Evolutionary conservation across 163 green algal species (phyloP), one percentile per base, ranked within the genome.

Genomic region (Scenedesmus sp.): DNA sequence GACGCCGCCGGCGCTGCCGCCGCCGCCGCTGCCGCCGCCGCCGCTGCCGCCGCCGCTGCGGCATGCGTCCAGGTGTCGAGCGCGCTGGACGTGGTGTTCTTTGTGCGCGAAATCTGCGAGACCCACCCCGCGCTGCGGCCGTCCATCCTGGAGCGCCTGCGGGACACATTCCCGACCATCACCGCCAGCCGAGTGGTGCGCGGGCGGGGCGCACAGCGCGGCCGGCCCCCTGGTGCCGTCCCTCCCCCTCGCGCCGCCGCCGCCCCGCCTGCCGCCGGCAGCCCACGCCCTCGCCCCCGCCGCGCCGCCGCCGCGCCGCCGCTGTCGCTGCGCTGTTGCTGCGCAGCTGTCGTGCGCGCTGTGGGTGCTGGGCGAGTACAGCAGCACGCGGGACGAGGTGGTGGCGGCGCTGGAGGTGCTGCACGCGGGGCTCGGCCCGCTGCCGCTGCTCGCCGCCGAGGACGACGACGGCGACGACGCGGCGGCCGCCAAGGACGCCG

Each of bases 351-450:
- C 42, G 44, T 80, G 91, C 70, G 91, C 90, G 17, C 88, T 99
- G 58, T 99, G 97, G 97, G 97, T 99, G 70, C 89, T 98, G 34
- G 91, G 74, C 3, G 97, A 99, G 88, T 99, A 97, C 89, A 96
- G 87, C 77, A 73, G 75, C 34, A 87, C 51, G 4, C 47, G 69
- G 18, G 73, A 90, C n/a, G 91, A 98, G 81, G 89, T 99, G 26
- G 78, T 93, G 31, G 77, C 85, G 1, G 94, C 91, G 2, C 66
- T 99, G 58, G 92, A 93, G 48, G 90, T 86, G 26, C 87, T 98
- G 70, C 87, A 92, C 65, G 67, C 82, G n/a, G 85, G 84, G 11
- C 65, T 99, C 45, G 95, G 95, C 1, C 84, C 91, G 4, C 74
- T 94, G 72, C 95, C 95, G 45, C 64, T 83, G 69, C 78, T 83